Base-by-base conservation (phyloP, 768 basidiomycete genomes). In the Russula griseocarnosa region DNA sequence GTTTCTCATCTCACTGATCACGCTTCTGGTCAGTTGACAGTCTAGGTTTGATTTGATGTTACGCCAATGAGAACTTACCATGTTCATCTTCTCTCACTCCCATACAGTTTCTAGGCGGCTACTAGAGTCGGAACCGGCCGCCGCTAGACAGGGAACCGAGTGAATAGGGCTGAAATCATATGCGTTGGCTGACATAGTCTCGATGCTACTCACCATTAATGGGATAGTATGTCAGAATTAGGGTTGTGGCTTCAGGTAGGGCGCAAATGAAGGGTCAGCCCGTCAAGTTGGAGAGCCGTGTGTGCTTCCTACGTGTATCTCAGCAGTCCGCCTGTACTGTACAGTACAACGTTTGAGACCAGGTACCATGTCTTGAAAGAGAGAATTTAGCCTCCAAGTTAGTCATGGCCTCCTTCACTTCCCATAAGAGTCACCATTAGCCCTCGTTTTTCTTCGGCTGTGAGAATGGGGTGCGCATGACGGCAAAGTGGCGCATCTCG, bases 401-500 rank as follows among this genome's bases (percentile, higher is more conserved):
- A 5, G 14, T 26, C 26, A 20, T 3, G 16, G 24, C 55, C 38
- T 28, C 22, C 42, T 28, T 4, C 34, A 14, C 14, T 32, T 32
- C 32, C 32, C 9, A 32, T 32, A 7, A 11, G 36, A 36, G 36
- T 10, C 18, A 49, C 20, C 30, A 3, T 18, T 1, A 26, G 26
- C 38, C 5, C 38, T 18, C 16, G 38, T 6, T n/a, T n/a, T 14
- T 38, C 13, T n/a, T 14, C 32, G 44, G 5, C 26, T 18, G 34
- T n/a, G 49, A 40, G 36, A 59, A 51, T 9, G 49, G 49, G 32
- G 46, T 5, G 24, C n/a, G 26, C 24, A 16, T n/a, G 26, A n/a
- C 36, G 5, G 26, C 49, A 38, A 24, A 58, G 58, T 59, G 58
- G 58, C 58, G 36, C 24, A 59, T 59, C 36, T 38, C 3, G 34